Conservation (phyloP, 768 basidiomycete genomes). For the Auricularia heimuer region DNA sequence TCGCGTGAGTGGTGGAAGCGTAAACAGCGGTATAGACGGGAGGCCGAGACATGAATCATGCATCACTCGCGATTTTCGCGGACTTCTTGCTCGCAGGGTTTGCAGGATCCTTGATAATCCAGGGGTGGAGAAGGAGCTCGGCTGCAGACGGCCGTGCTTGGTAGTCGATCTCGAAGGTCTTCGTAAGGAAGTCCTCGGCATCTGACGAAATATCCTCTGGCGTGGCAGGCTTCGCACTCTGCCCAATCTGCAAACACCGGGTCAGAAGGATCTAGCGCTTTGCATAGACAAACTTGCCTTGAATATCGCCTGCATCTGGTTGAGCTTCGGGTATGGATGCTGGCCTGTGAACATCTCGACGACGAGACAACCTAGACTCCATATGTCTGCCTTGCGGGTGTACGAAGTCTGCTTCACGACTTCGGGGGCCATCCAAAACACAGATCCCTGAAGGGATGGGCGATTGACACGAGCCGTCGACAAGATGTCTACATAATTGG, state of each 20-base stretch:
- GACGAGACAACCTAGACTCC: constrained; percentile 91
- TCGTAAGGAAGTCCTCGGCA: constrained; percentile 75
- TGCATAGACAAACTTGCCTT: constrained; percentile 40
- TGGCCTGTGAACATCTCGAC: constrained; percentile 97
- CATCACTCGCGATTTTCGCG: constrained; percentile 7
- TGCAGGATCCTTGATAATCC: constrained; percentile 42
- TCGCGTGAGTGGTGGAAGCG: background rate
- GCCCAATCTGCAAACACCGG: constrained; percentile 61
- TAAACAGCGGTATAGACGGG: no score
- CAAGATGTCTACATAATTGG: constrained; percentile 20
- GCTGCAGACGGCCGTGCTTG: constrained; percentile 69
- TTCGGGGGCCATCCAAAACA: constrained; percentile 99
- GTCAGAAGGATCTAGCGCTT: background rate
- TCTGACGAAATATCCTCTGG: constrained; percentile 88
- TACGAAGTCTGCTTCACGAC: constrained; percentile 94
- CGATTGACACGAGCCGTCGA: constrained; percentile 54
- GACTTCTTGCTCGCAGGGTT: constrained; percentile 18
- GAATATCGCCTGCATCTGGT: constrained; percentile 99
- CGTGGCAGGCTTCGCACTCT: constrained; percentile 75
- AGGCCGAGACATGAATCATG: background rate
- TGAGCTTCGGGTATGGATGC: constrained; percentile 91
- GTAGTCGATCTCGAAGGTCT: constrained; percentile 82
- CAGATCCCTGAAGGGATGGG: constrained; percentile 92
- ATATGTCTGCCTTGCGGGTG: constrained; percentile 89
- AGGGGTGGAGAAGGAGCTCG: constrained; percentile 64